Base-by-base conservation (phyloP, 1,284 basidiomycete species). In the Mycena citricolor region DNA sequence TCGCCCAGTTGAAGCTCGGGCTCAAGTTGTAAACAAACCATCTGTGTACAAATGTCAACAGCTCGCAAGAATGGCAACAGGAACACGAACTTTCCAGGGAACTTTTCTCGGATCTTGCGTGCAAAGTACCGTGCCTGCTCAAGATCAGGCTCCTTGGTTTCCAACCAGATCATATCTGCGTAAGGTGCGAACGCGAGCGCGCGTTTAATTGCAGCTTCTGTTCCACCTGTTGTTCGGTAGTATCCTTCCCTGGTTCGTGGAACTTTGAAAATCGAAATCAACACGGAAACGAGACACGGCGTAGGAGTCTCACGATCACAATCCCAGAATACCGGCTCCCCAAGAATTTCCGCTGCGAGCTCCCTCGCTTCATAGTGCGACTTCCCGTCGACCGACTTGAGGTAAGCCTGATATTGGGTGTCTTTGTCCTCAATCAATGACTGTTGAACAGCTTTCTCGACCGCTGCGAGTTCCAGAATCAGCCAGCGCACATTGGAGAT, bases 11-110 rank as follows among this genome's bases (percentile, higher is more conserved):
- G 74, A 97, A 97, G 59, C 88, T 91, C 4, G 92, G 93, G 58
- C 89, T 92, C 49, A 95, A 69, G 64, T 95, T 97, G 63, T 95
- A 97, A n/a, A 94, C 92, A 56, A 97, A 81, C 85, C 83, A 83
- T 55, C 79, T 83, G 37, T 17, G 24, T 10, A 33, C n/a, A 22
- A 26, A n/a, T n/a, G 11, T 39, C 21, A 40, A n/a, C 32, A 17
- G 16, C 29, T 26, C 45, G 19, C 13, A n/a, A 17, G 14, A 47
- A 7, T 29, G 14, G 8, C 26, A 26, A 40, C 37, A 33, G 26
- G 32, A 24, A 29, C 19, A 56, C 72, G 47, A 48, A 81, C 81
- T 90, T 92, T 58, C 76, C 82, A 29, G 90, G 89, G 62, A 76
- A 78, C 60, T 75, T 75, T 52, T 79, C 76, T 47, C 86, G 75